Conservation (phyloP, 2,329 filamentous ascomycete species). For the Colletotrichum falcatum region DNA sequence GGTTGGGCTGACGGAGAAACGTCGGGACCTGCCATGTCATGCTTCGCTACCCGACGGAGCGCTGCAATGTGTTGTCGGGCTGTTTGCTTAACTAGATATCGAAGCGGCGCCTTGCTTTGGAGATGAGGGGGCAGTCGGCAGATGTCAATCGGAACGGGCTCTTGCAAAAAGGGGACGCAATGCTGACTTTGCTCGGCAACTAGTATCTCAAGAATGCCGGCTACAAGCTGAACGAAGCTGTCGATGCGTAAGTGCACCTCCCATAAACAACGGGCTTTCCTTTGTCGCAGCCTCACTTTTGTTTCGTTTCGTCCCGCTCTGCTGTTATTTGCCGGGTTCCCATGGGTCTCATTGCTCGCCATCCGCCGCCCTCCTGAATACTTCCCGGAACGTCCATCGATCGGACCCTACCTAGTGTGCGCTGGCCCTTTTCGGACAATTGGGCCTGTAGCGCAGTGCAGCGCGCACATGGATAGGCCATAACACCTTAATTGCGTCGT, state of each 20-base stretch:
- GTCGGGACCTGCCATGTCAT: constrained; percentile 20
- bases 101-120: constrained; percentile 12
- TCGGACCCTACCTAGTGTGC: constrained; percentile 26
- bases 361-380: constrained; percentile 26
- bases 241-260: constrained; percentile 65
- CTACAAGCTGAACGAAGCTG: constrained; percentile 65
- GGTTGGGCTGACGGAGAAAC: constrained; percentile 21
- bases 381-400: constrained; percentile 30
- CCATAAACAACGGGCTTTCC: constrained; percentile 40
- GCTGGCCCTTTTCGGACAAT: constrained; percentile 46
- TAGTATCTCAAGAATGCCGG: constrained; percentile 62
- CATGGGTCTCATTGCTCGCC: constrained; percentile 2
- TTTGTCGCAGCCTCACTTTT: constrained; percentile 15
- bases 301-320: constrained; percentile 13
- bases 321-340: constrained; percentile 7
- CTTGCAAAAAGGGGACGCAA: constrained; percentile 3
- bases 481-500: constrained; percentile 27
- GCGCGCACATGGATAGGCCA: constrained; percentile 36
- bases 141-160: neutral
- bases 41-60: constrained; percentile 17
- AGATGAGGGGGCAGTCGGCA: constrained; percentile 14
- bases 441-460: constrained; percentile 40
- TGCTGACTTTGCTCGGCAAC: constrained; percentile 35
- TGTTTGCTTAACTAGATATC: constrained; percentile 17
- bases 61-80: neutral